A percentile compares a stretch with the other conserved stretches of the same genome.
Conservation (phyloP, 495 filamentous ascomycete species). For the Glarea lozoyensis region DNA sequence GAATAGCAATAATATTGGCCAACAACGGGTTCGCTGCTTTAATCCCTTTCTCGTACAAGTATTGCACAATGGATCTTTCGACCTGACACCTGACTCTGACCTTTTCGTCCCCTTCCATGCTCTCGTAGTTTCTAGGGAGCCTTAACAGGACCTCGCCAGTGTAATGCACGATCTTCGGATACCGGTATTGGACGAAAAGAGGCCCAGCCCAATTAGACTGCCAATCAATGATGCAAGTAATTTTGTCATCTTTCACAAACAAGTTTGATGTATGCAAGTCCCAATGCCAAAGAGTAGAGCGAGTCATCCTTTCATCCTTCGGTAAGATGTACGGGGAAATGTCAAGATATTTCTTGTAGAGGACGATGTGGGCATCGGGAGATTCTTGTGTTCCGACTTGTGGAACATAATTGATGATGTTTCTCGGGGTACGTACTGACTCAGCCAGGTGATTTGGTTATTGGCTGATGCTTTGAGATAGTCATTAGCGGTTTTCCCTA, state of each 20-base stretch:
- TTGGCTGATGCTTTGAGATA: slow-evolving; percentile 4
- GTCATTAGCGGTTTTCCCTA: slow-evolving; percentile 3
- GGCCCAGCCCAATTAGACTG: background rate
- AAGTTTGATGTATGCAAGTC: background rate
- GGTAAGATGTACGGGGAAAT: background rate
- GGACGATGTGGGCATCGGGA: background rate
- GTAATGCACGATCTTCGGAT: slow-evolving; percentile 6
- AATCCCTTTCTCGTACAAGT: background rate
- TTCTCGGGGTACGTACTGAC: background rate
- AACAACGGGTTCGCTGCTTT: background rate
- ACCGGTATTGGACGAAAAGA: background rate
- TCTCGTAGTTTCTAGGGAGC: slow-evolving; percentile 6
- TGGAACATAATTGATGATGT: background rate
- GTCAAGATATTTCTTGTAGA: background rate
- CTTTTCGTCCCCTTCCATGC: slow-evolving; percentile 2
- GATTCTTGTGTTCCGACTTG: background rate
- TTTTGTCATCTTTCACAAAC: background rate
- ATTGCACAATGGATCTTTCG: background rate
- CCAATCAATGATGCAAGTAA: background rate
- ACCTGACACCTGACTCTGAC: background rate
- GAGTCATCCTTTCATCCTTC: background rate
- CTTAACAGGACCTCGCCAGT: slow-evolving; percentile 4
- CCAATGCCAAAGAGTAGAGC: background rate
- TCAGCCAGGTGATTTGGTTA: background rate
- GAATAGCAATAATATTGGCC: background rate